These are phyloP conservation scores for Mollisiaceae sp. DNA, from an alignment of 2,329 filamentous ascomycete genomes.

Conservation along the genomic window DNA sequence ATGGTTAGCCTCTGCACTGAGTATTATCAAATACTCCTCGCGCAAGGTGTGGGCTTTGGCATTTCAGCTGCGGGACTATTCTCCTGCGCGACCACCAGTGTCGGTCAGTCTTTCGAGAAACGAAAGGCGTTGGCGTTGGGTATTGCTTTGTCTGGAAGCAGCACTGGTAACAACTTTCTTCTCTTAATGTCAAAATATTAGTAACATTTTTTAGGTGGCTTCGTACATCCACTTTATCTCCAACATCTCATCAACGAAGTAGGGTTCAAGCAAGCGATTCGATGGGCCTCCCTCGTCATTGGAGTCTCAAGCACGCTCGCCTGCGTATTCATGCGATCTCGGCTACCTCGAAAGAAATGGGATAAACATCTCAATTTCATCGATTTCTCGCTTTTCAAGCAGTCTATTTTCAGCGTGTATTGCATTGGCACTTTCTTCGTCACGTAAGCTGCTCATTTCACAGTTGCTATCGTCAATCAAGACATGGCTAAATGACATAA, in stretches of 20 bases:
- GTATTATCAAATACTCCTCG: constrained; percentile 58
- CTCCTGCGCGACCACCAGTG: constrained; percentile 47
- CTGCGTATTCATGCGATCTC: constrained; percentile 49
- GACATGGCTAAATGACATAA: neutral
- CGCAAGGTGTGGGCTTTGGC: constrained; percentile 52
- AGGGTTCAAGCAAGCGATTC: constrained; percentile 69
- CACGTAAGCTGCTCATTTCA: constrained; percentile 12
- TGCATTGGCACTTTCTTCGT: constrained; percentile 25
- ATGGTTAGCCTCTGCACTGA: constrained; percentile 62
- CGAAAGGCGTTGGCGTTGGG: constrained; percentile 53
- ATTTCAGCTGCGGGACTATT: constrained; percentile 52
- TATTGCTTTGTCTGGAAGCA: constrained; percentile 52
- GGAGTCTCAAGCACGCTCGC: constrained; percentile 41
- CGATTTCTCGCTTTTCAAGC: constrained; percentile 42
- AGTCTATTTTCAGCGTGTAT: constrained; percentile 21
- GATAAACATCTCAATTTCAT: constrained; percentile 43
- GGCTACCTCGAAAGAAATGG: constrained; percentile 21
- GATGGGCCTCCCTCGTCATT: constrained; percentile 61
- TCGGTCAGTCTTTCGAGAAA: constrained; percentile 53
- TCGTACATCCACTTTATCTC: constrained; percentile 64
- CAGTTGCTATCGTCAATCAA: neutral
- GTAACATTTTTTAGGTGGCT: constrained; percentile 39
- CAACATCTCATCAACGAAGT: constrained; percentile 61
- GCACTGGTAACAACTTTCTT: constrained; percentile 44
- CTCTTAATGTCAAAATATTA: neutral